These are phyloP conservation scores for Mycena venus DNA, from an alignment of 768 basidiomycete genomes.

Conservation along the genomic window DNA sequence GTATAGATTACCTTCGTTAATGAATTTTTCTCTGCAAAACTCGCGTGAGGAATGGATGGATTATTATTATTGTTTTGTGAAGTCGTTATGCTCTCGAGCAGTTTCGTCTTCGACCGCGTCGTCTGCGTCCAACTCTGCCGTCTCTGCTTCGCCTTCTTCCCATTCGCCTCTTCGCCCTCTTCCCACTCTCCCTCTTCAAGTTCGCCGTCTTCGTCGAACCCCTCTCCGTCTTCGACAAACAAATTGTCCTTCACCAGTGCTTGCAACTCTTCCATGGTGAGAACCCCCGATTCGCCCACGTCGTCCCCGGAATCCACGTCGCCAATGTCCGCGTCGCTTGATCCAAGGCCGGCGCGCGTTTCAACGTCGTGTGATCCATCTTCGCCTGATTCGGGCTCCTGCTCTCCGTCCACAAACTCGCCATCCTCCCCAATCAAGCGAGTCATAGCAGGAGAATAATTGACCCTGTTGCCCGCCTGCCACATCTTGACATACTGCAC, in stretches of 20 bases:
- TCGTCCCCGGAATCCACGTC: background rate
- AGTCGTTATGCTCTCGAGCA: background rate
- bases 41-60: background rate
- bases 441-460: conserved; percentile 71
- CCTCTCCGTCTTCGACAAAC: background rate
- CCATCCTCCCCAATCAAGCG: conserved; percentile 45
- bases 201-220: background rate
- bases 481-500: conserved; percentile 79
- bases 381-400: background rate
- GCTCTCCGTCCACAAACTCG: background rate
- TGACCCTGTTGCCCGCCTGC: conserved; percentile 77
- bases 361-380: background rate
- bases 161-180: background rate
- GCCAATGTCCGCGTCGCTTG: background rate
- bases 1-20: conserved; percentile 38
- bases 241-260: background rate
- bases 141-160: background rate
- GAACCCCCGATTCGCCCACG: background rate
- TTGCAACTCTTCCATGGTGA: conserved; percentile 13
- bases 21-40: conserved; percentile 12
- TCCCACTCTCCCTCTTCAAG: background rate
- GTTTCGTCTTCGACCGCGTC: background rate
- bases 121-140: background rate
- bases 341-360: background rate
- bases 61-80: conserved; percentile 10